Base-by-base conservation (phyloP, 768 basidiomycete species). In the Dentipellis sp. region DNA sequence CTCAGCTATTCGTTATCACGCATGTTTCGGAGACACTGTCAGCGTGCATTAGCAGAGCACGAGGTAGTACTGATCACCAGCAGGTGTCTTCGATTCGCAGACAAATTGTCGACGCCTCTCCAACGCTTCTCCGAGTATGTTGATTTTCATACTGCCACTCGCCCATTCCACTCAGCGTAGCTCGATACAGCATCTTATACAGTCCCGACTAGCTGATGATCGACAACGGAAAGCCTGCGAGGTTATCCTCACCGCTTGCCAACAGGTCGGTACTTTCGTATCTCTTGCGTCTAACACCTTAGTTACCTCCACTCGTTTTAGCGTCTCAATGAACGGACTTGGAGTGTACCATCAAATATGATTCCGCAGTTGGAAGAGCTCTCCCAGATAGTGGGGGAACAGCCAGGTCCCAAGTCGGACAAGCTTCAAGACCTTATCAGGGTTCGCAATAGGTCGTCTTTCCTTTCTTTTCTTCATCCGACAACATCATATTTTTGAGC, bases 31-130 rank as follows among this genome's bases (percentile, higher is more conserved):
- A 76, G 50, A 61, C 72, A 0, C 71, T 82, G 54, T 64, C 65
- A 52, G 70, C 73, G 39, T 74, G 75, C 59, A 69, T 73, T 35
- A 45, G 42, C 16, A 45, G 42, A 17, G 65, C 64, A 7, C 22
- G 64, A 48, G 65, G 70, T 49, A 63, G 59, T 8, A 58, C 61
- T 16, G 60, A 63, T 17, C 66, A 65, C 17, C 67, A 67, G 2
- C 65, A 73, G 57, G 58, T 74, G 49, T 54, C 64, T n/a, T 62
- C 68, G 23, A 62, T 80, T 48, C 75, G 72, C 39, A 73, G 71
- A 58, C 77, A 78, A 59, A 67, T 79, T 38, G 71, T 79, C 3
- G 81, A 83, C 57, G 76, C 79, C 8, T 75, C 72, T 40, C 71
- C 77, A 6, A 71, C 70, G 40, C 59, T 79, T 19, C 69, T 84